Percentiles rank a stretch among this genome's conserved stretches.
phyloP scores from a whole-genome alignment of 192 early-diverging fungal species.

The Dissophora ornata region DNA sequence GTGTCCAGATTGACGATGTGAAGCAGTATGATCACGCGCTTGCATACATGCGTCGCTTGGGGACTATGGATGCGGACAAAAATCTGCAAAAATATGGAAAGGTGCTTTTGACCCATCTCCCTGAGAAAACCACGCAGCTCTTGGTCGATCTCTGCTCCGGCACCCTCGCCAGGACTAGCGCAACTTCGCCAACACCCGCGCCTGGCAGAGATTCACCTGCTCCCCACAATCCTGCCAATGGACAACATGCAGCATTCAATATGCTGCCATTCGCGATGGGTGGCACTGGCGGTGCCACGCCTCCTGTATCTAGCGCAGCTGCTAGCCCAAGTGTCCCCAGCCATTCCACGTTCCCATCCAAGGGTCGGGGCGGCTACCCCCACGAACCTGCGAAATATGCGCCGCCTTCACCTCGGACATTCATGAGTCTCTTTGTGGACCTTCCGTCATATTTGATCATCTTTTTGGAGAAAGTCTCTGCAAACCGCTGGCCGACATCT shows the following conservation, averaged over 20 bases:
- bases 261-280: constrained; percentile 54
- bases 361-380: constrained; percentile 17
- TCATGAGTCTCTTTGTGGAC: constrained; percentile 91
- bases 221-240: constrained; percentile 1
- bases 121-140: constrained; percentile 66
- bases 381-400: constrained; percentile 44
- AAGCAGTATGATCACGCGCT: constrained; percentile 81
- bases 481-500: constrained; percentile 72
- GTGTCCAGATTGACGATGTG: constrained; percentile 92
- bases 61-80: constrained; percentile 62
- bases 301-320: constrained; percentile 10
- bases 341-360: constrained; percentile 23
- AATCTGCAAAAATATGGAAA: constrained; percentile 71
- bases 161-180: constrained; percentile 14
- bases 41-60: constrained; percentile 74
- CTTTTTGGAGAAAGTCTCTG: constrained; percentile 89
- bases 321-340: constrained; percentile 12
- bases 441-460: constrained; percentile 79
- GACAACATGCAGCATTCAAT: constrained; percentile 31
- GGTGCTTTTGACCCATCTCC: constrained; percentile 63
- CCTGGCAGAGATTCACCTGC: constrained; percentile 18
- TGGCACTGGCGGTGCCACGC: constrained; percentile 4
- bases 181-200: constrained; percentile 20
- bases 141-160: constrained; percentile 68
- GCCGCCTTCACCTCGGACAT: constrained; percentile 70